These are phyloP conservation scores for Stagonosporopsis rhizophila DNA, from an alignment of 2,329 filamentous ascomycete species.

Conservation along the genomic window DNA sequence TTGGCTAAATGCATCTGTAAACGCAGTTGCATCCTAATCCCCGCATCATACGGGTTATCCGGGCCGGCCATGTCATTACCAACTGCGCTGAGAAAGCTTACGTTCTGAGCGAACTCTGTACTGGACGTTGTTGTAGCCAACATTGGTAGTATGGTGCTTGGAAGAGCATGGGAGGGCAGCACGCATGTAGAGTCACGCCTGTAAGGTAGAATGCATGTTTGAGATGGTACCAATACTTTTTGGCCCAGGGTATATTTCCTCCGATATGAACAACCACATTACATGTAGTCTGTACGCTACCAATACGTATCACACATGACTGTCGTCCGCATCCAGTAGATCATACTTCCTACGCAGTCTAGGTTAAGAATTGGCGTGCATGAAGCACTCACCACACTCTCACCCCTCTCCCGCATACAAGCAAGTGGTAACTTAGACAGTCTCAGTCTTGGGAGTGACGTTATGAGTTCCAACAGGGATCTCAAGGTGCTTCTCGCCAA, in stretches of 20 bases:
- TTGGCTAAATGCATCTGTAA: background rate
- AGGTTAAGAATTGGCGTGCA: background rate
- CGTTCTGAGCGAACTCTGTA: background rate
- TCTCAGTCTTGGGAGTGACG: conserved; percentile 21
- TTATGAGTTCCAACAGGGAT: conserved; percentile 5
- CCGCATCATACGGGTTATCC: background rate
- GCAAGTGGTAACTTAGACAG: conserved; percentile 23
- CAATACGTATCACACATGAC: background rate
- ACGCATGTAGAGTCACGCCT: background rate
- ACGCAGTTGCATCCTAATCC: background rate
- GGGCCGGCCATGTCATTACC: background rate
- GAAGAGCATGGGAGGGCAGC: background rate
- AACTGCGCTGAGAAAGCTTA: background rate
- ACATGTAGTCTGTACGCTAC: background rate
- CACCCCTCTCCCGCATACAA: background rate
- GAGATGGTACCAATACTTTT: background rate
- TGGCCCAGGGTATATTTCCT: background rate
- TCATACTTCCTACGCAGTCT: background rate
- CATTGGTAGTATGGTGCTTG: background rate
- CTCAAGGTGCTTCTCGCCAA: conserved; percentile 48
- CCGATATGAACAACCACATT: background rate
- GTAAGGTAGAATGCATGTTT: background rate
- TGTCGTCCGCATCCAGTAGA: background rate
- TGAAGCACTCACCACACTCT: background rate
- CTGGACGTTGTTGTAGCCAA: background rate